These are phyloP conservation scores for Cyberlindnera subsufficiens DNA, from an alignment of 805 yeast genomes.

Conservation along the genomic window DNA sequence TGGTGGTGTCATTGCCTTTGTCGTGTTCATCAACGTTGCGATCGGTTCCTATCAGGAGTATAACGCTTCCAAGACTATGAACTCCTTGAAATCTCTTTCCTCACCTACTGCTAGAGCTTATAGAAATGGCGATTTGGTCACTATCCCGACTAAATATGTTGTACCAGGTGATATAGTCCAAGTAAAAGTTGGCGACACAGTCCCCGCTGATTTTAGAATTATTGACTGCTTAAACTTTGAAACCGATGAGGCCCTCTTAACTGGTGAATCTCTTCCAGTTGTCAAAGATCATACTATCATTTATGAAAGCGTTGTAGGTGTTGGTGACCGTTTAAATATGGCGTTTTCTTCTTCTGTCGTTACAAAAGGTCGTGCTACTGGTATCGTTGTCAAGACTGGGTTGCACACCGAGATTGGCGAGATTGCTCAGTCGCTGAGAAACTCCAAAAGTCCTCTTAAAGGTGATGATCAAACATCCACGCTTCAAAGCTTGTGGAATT, in stretches of 20 bases:
- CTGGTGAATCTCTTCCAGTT: constrained; percentile 66
- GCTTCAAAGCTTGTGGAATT: constrained; percentile 28
- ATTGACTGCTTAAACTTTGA: constrained; percentile 57
- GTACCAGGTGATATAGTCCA: constrained; percentile 71
- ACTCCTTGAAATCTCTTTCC: constrained; percentile 57
- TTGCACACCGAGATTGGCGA: constrained; percentile 68
- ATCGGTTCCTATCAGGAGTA: constrained; percentile 69
- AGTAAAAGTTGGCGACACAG: constrained; percentile 64
- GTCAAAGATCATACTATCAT: constrained; percentile 41
- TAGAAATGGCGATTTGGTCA: constrained; percentile 50
- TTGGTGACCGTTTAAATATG: constrained; percentile 72
- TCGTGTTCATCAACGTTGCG: constrained; percentile 53
- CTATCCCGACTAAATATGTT: constrained; percentile 55
- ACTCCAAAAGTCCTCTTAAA: constrained; percentile 35
- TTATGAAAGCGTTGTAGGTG: constrained; percentile 42
- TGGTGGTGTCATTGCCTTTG: constrained; percentile 74
- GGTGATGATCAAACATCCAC: constrained; percentile 36
- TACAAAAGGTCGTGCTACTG: constrained; percentile 69
- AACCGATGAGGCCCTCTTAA: constrained; percentile 61
- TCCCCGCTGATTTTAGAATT: constrained; percentile 69
- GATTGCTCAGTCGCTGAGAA: constrained; percentile 56
- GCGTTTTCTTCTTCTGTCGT: constrained; percentile 65
- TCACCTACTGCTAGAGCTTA: constrained; percentile 68
- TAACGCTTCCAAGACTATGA: constrained; percentile 77
- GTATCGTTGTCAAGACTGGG: constrained; percentile 62